phyloP scores from a whole-genome alignment of 2,329 filamentous ascomycete genomes.

The Pestalotiopsis sp. region DNA sequence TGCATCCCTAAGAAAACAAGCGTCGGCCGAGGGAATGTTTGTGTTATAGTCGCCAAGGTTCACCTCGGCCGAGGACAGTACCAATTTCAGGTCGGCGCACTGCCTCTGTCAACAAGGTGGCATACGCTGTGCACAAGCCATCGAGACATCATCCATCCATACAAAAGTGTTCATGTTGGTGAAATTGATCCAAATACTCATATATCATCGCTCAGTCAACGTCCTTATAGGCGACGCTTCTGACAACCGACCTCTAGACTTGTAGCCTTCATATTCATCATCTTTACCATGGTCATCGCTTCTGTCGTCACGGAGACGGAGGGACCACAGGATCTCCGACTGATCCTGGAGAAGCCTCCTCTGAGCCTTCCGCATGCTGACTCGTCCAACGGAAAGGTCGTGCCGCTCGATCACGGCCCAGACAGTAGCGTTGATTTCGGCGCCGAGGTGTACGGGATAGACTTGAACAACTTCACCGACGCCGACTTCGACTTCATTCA shows the following conservation, averaged over 20 bases:
- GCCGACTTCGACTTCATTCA: constrained; percentile 66
- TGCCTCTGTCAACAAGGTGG: neutral
- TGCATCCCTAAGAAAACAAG: neutral
- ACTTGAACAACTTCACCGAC: constrained; percentile 47
- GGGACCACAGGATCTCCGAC: constrained; percentile 19
- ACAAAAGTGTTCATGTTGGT: too few species aligned
- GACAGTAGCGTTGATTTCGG: constrained; percentile 37
- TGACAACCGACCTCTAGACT: neutral
- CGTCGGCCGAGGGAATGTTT: neutral
- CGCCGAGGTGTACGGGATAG: constrained; percentile 36
- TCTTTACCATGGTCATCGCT: constrained; percentile 25
- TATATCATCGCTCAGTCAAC: too few species aligned
- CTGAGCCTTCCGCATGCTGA: constrained; percentile 29
- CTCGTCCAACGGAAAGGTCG: constrained; percentile 23
- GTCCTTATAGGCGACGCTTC: too few species aligned
- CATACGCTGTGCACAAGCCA: too few species aligned
- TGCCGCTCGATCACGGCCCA: constrained; percentile 26
- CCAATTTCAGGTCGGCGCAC: neutral
- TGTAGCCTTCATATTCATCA: neutral
- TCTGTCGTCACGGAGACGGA: constrained; percentile 25
- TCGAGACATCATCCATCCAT: too few species aligned
- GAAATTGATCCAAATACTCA: too few species aligned
- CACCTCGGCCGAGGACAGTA: neutral
- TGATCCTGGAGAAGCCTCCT: constrained; percentile 17
- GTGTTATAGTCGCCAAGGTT: neutral